These are phyloP conservation scores for Skeletonema menzelii DNA, from an alignment of 108 stramenopile genomes.

Conservation along the genomic window DNA sequence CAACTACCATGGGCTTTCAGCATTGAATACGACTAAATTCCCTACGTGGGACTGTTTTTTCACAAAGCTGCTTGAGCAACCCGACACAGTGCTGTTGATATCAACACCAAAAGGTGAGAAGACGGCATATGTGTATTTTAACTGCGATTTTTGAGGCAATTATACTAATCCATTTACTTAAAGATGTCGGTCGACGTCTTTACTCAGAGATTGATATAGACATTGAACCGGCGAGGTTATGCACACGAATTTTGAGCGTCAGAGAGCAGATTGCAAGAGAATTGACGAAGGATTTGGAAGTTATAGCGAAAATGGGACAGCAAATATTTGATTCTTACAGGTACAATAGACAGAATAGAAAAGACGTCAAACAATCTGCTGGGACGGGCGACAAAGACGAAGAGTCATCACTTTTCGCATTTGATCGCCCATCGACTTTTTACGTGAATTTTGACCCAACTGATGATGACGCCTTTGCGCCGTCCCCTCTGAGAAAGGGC, in stretches of 20 bases:
- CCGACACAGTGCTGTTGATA: slow-evolving; percentile 44
- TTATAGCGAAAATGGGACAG: slow-evolving; percentile 58
- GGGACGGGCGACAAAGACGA: slow-evolving; percentile 4
- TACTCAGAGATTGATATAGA: slow-evolving; percentile 63
- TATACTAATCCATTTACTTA: too few relatives aligned
- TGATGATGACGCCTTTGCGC: slow-evolving; percentile 28
- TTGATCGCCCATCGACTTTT: slow-evolving; percentile 30
- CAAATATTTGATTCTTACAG: slow-evolving; percentile 41
- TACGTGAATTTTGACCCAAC: slow-evolving; percentile 41
- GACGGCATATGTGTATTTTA: too few relatives aligned
- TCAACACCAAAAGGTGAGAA: slow-evolving; percentile 21
- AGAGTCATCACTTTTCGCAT: slow-evolving; percentile 30
- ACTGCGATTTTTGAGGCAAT: too few relatives aligned
- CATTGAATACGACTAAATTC: slow-evolving; percentile 66
- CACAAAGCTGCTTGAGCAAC: slow-evolving; percentile 52
- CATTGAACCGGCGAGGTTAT: slow-evolving; percentile 65
- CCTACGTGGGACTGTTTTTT: slow-evolving; percentile 85
- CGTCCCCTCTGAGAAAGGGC: slow-evolving; percentile 72
- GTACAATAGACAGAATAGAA: slow-evolving; percentile 24
- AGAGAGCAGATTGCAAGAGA: slow-evolving; percentile 76
- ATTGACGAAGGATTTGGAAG: slow-evolving; percentile 57
- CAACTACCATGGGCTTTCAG: slow-evolving; percentile 67
- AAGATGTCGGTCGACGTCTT: slow-evolving; percentile 22
- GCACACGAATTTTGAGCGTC: slow-evolving; percentile 60
- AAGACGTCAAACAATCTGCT: slow-evolving; percentile 14